These are phyloP conservation scores for Talaromyces sp. DNA, from an alignment of 2,329 filamentous ascomycete species.

Conservation along the genomic window DNA sequence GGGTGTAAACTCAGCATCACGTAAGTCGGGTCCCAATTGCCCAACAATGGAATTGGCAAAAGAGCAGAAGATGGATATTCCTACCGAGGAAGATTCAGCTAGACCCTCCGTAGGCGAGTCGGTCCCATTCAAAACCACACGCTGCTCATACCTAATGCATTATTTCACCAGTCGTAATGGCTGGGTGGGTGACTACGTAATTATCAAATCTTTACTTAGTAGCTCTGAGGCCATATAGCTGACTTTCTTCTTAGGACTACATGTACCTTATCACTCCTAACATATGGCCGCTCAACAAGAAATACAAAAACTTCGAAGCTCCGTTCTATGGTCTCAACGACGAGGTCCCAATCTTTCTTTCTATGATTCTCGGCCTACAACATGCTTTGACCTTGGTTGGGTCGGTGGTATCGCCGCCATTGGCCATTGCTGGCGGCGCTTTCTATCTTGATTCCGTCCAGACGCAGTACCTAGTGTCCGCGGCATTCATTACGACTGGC, in stretches of 20 bases:
- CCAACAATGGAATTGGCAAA: no score
- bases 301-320: constrained; percentile 45
- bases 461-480: constrained; percentile 73
- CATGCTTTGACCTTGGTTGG: constrained; percentile 73
- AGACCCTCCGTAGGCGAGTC: background rate
- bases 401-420: constrained; percentile 70
- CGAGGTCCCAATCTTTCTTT: constrained; percentile 67
- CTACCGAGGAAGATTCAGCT: background rate
- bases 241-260: constrained; percentile 36
- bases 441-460: constrained; percentile 57
- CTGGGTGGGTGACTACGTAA: constrained; percentile 44
- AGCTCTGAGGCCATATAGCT: background rate
- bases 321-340: constrained; percentile 84
- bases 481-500: constrained; percentile 71
- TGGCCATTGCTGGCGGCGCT: constrained; percentile 59
- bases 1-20: no score
- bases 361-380: constrained; percentile 69
- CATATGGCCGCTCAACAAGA: constrained; percentile 46
- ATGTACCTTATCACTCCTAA: constrained; percentile 50
- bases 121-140: no score
- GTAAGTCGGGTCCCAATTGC: no score
- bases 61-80: no score
- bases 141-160: constrained; percentile 13
- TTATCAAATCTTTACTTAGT: background rate
- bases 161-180: constrained; percentile 32